Base-by-base conservation (phyloP, 257 asterid genomes). In the Scutellaria baicalensis region DNA sequence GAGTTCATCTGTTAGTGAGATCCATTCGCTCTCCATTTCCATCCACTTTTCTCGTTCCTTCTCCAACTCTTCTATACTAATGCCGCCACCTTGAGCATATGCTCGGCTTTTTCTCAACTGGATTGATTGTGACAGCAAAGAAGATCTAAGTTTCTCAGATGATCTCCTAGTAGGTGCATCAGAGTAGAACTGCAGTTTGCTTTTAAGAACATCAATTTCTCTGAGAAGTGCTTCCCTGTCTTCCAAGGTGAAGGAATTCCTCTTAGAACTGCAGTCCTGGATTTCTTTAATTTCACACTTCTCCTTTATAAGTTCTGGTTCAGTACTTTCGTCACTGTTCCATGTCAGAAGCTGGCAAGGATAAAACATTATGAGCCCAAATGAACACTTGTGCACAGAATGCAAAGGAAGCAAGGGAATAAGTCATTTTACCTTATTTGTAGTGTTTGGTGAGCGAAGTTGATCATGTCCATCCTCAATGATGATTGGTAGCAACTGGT, bases 1-100 rank as follows among this genome's bases (percentile, higher is more conserved):
- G 66, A 94, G 71, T 71, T 94, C 99, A 51, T 91, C 99, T 2
- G 99, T 94, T 6, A 94, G 79, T 45, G 96, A 94, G 21, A 94
- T 94, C 99, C 98, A 94, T 8, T 89, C 97, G 6, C 99, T 94
- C 78, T 91, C 99, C 96, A 89, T 91, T 75, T 94, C 99, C 78
- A 85, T 88, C 97, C 96, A 94, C 67, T 81, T 86, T 40, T 93
- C 69, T 62, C 96, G 79, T 78, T 91, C 97, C 75, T 85, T 86
- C 83, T 94, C 98, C 5, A 91, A 76, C 54, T 94, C 99, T 75
- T 86, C 98, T 54, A 68, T 85, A 11, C 67, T 81, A 18, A 71
- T 71, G 16, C 6, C 13, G 21, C 42, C 35, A 54, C 79, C 82
- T 77, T 56, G 80, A 57, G 83, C 43, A 68, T 31, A 64, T 61